Percentiles rank a stretch among this genome's conserved stretches.
These are phyloP conservation scores for Pisolithus marmoratus DNA, from an alignment of 768 basidiomycete species.

Conservation along the genomic window DNA sequence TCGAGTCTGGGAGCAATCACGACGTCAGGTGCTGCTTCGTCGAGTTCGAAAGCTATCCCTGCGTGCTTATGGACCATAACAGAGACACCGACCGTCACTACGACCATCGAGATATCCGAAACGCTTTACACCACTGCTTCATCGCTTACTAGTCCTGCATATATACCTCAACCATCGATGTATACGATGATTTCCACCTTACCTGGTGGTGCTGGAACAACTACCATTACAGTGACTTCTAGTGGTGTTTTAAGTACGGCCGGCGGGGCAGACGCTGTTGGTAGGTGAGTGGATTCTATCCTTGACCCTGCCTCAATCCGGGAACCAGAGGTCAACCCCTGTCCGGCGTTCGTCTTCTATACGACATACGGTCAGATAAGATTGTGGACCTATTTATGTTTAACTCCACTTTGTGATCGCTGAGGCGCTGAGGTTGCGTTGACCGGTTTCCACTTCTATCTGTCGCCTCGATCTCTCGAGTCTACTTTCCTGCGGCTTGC, in stretches of 20 bases:
- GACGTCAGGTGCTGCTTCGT: neutral
- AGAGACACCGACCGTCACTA: conserved; percentile 1
- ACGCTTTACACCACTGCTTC: conserved; percentile 9
- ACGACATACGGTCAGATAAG: neutral
- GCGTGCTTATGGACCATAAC: neutral
- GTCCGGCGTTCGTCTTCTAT: neutral
- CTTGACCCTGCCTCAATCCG: neutral
- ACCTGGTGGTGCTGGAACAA: conserved; percentile 8
- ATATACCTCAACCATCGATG: conserved; percentile 12
- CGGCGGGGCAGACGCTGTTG: neutral
- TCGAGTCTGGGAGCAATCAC: neutral
- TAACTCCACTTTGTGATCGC: neutral
- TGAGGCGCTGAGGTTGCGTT: neutral
- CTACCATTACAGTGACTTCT: conserved; percentile 15
- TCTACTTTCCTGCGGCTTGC: neutral
- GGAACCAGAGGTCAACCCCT: neutral
- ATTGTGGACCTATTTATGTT: neutral
- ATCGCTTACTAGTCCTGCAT: neutral
- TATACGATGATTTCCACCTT: conserved; percentile 15
- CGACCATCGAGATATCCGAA: conserved; percentile 10
- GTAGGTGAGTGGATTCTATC: conserved; percentile 12
- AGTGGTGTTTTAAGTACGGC: conserved; percentile 21
- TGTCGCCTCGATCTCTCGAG: neutral
- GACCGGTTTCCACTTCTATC: neutral
- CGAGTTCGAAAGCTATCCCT: neutral